Base-by-base conservation (phyloP, 441 rosid species). In the Gossypium lobatum region DNA sequence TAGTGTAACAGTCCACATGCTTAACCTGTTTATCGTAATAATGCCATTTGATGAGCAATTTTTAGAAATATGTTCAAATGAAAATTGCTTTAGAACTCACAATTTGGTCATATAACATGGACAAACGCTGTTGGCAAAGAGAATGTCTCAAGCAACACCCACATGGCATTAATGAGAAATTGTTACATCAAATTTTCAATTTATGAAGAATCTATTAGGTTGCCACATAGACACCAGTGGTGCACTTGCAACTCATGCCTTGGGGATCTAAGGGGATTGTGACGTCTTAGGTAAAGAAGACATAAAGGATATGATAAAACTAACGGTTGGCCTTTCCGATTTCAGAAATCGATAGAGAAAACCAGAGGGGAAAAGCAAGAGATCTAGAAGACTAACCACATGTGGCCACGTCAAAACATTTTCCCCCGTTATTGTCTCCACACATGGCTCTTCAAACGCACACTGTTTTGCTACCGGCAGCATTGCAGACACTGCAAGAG, bases 321-420 rank as follows among this genome's bases (percentile, higher is more conserved):
- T 65, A 21, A 21, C 2, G 0, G 21, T 21, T n/a, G 16, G 34
- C 26, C 39, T 67, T 67, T 23, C 58, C 23, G 9, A 48, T 8
- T 67, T 21, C 70, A 66, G 11, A 20, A 66, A 46, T 23, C 21
- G 1, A 26, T 48, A 2, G 34, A 11, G 37, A 23, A 6, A 46
- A 9, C 37, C 1, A 46, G 52, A 17, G 20, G 71, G 42, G 21
- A 14, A 17, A 25, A 48, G 58, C 23, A 25, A 67, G 58, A 31
- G 50, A 54, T 6, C 17, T 73, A 66, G 55, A 80, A 75, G 74
- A 78, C 88, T 85, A 80, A 95, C 99, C 93, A 87, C 88, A 83
- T 90, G 92, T n/a, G 97, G 97, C 97, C 97, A 89, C n/a, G 99
- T 89, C 88, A 95, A 82, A 73, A 95, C 90, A 64, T 90, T 95